Conservation (phyloP, 768 basidiomycete species). For the Russula ochroleuca region DNA sequence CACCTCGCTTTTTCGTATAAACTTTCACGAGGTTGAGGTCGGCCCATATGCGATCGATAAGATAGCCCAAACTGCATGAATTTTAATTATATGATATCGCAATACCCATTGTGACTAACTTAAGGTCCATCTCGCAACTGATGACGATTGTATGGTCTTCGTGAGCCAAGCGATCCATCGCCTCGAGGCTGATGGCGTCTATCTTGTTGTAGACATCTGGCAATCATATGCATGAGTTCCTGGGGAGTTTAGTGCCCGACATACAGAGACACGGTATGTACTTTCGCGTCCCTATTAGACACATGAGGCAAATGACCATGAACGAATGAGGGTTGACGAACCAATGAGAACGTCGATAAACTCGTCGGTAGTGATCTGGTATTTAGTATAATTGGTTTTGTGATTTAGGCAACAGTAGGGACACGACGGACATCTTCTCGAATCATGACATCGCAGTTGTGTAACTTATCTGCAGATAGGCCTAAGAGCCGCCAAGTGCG, state of each 20-base stretch:
- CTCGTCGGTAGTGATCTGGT: conserved; percentile 88
- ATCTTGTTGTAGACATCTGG: conserved; percentile 96
- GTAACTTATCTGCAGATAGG: conserved; percentile 63
- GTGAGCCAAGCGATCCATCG: conserved; percentile 76
- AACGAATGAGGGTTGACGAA: conserved; percentile 30
- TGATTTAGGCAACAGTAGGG: conserved; percentile 29
- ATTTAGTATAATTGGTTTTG: conserved; percentile 13
- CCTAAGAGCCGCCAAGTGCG: not conserved
- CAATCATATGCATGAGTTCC: conserved; percentile 11
- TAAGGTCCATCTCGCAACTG: conserved; percentile 91
- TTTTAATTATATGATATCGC: conserved; percentile 1
- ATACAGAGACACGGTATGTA: conserved; percentile 89
- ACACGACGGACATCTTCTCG: conserved; percentile 74
- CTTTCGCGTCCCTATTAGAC: conserved; percentile 72
- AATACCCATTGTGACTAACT: conserved; percentile 44
- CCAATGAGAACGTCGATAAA: conserved; percentile 99
- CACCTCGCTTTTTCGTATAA: conserved; percentile 98
- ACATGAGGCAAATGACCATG: conserved; percentile 6
- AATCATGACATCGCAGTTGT: conserved; percentile 97
- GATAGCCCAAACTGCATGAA: conserved; percentile 55
- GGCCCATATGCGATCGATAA: conserved; percentile 76
- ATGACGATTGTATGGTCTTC: conserved; percentile 88
- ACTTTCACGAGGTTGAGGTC: conserved; percentile 81
- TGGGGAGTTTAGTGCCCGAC: conserved; percentile 30
- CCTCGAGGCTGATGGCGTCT: conserved; percentile 80